Conservation (phyloP, 1,284 basidiomycete species). For the Pascua sp. region DNA sequence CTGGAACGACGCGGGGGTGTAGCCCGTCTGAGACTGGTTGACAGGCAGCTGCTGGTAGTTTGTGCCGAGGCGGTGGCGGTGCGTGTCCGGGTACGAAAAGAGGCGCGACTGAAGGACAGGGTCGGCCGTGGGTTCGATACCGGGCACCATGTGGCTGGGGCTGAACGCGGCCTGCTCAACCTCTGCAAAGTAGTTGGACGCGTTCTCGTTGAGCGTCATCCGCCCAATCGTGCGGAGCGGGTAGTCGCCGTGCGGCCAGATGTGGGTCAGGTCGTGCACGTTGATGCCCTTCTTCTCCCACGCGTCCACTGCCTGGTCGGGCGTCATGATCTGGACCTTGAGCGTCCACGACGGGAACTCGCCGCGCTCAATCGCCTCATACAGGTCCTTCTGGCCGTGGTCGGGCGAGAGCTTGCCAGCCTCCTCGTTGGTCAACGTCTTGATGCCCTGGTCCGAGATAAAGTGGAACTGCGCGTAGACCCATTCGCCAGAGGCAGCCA, state of each 20-base stretch:
- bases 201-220: slow-evolving; percentile 80
- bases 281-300: slow-evolving; percentile 51
- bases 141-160: slow-evolving; percentile 78
- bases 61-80: slow-evolving; percentile 63
- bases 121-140: slow-evolving; percentile 81
- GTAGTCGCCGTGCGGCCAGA: slow-evolving; percentile 78
- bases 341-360: slow-evolving; percentile 53
- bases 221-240: slow-evolving; percentile 83
- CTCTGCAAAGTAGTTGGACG: slow-evolving; percentile 59
- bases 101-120: slow-evolving; percentile 88
- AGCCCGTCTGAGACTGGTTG: slow-evolving; percentile 67
- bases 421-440: slow-evolving; percentile 53
- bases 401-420: slow-evolving; percentile 62
- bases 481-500: slow-evolving; percentile 76
- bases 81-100: slow-evolving; percentile 93
- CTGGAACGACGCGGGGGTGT: slow-evolving; percentile 72
- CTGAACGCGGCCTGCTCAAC: slow-evolving; percentile 64
- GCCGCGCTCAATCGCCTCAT: slow-evolving; percentile 68
- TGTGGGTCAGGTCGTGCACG: slow-evolving; percentile 79
- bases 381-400: slow-evolving; percentile 71
- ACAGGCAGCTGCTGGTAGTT: slow-evolving; percentile 90
- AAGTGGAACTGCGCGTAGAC: slow-evolving; percentile 80
- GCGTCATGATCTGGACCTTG: slow-evolving; percentile 76
- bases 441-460: slow-evolving; percentile 70
- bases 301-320: slow-evolving; percentile 80